Conservation (phyloP, 768 basidiomycete species). For the Russula sp. region DNA sequence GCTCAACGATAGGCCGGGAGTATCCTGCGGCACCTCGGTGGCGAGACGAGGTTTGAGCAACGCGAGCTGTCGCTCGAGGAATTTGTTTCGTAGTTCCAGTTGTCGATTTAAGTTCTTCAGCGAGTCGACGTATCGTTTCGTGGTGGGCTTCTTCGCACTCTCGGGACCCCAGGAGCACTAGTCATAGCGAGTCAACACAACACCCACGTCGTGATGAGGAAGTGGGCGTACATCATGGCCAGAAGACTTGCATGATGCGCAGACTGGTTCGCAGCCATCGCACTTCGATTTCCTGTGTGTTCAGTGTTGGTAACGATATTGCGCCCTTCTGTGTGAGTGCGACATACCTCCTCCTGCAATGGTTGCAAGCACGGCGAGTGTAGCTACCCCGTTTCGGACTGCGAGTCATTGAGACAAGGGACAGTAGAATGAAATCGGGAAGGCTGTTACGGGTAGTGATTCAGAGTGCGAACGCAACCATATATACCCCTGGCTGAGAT, state of each 20-base stretch:
- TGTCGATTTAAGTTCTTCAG: conserved; percentile 28
- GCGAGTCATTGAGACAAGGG: background rate
- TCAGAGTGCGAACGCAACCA: background rate
- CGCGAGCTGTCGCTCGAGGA: conserved; percentile 26
- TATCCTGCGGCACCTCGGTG: conserved; percentile 13
- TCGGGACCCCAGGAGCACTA: conserved; percentile 34
- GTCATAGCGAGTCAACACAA: background rate
- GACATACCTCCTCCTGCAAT: conserved; percentile 29
- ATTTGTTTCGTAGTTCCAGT: conserved; percentile 27
- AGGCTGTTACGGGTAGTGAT: background rate
- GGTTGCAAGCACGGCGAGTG: conserved; percentile 32
- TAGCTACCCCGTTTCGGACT: conserved; percentile 27
- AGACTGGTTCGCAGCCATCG: conserved; percentile 31
- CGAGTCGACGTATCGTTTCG: conserved; percentile 33
- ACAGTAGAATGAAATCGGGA: background rate
- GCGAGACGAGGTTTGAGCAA: conserved; percentile 14
- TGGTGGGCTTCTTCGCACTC: conserved; percentile 32
- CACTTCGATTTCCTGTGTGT: conserved; percentile 32
- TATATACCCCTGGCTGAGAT: background rate
- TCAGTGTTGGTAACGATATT: background rate
- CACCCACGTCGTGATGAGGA: background rate
- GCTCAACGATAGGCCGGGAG: conserved; percentile 9
- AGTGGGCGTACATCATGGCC: conserved; percentile 24
- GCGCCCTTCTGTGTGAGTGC: background rate
- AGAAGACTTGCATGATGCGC: conserved; percentile 29